Evolutionary conservation across 2,329 filamentous ascomycete species (phyloP), one percentile per base, ranked within the genome.

Genomic region (Magnaporthiopsis incrustans): DNA sequence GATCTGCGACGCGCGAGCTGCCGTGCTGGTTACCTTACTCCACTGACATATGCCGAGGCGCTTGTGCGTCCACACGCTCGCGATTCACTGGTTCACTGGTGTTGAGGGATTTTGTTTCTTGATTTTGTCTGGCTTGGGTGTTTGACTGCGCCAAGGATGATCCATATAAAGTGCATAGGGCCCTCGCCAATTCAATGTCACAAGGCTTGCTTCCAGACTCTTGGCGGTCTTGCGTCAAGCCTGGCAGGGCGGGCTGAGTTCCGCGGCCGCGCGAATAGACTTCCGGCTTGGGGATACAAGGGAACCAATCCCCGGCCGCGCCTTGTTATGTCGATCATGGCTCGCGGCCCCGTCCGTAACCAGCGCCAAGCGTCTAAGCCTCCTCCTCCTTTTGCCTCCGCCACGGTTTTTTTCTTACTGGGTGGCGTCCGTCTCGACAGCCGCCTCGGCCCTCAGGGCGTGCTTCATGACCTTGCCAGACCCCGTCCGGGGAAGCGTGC

Each of bases 401-500:
- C 11, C 33, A 35, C 33, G 33, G 3, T 10, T 26, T 25, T 12
- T 27, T 6, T 12, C 12, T 60, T 26, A 10, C 59, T 35, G 38
- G n/a, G 8, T 25, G 25, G n/a, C 38, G 50, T 30, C 25, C 38
- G 30, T 25, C 61, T 62, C 61, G 12, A 18, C n/a, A 10, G 32
- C 61, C 14, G 32, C 38, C 35, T 57, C 50, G 12, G 14, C 44
- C 53, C 61, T 59, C 27, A 67, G 44, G 30, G 64, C 12, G 22
- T 65, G 63, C 63, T 66, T 67, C 33, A 65, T 14, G 10, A 67
- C 59, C 60, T 67, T 67, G 22, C 66, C 66, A 11, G 66, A 64
- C 27, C 50, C 62, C 27, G 60, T 66, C 33, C 62, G 62, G 12
- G 66, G 66, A 57, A 67, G 53, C 8, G 11, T 50, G 4, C 65